Base-by-base conservation (phyloP, 495 filamentous ascomycete species). In the Cenococcum geophilum region DNA sequence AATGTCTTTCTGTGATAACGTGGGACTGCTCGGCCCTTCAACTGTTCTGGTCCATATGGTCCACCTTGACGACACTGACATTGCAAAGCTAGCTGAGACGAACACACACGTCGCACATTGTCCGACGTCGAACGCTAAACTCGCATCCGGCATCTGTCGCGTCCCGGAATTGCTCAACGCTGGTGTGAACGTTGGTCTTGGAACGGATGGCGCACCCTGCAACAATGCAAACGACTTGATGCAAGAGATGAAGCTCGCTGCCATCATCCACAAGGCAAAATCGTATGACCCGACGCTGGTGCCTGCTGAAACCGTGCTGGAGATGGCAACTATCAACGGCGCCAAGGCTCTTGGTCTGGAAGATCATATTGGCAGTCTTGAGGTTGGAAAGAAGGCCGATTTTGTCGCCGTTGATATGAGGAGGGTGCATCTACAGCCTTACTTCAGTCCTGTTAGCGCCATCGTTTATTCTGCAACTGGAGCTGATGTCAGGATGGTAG, bases 311-410 rank as follows among this genome's bases (percentile, higher is more conserved):
- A 66, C 71, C 5, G 78, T 77, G n/a, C 62, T 81, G 45, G 79
- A 80, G 65, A 78, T 80, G 76, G 79, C 77, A 0, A 81, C 79
- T 0, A 80, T 81, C 56, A 78, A 78, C 42, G 70, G 70, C 4
- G 80, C 79, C 1, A 78, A 72, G 63, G 78, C 79, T n/a, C 58
- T 82, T 16, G 78, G 78, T 0, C 51, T 78, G 52, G 70, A 76
- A 2, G 69, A 73, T 23, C 59, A 64, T 0, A 76, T 81, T 59
- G 80, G 79, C 0, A 79, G 78, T 60, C 60, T 82, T 55, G 78
- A 80, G 57, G 68, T 76, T 0, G 79, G 79, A 1, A 82, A 82
- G 71, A 80, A 82, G 65, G 80, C 80, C 1, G 80, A 82, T 62
- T 78, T 82, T 58, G 78, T 80, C 14, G 67, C 70, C 34, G 45